These are phyloP conservation scores for Mortierella sp. DNA, from an alignment of 371 early-diverging fungal genomes.

Conservation along the genomic window DNA sequence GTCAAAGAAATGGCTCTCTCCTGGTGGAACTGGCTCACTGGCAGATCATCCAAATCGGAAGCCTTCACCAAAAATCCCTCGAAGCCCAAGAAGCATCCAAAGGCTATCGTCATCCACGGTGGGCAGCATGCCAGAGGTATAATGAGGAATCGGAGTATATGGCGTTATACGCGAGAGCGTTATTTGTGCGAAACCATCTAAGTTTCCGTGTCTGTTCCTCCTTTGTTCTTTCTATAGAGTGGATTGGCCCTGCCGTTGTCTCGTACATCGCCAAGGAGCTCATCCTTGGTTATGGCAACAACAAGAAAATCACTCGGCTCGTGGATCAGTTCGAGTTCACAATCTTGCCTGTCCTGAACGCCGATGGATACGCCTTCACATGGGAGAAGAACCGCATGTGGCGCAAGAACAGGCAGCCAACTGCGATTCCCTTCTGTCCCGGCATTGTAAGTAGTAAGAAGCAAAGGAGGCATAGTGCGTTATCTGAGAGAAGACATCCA, in stretches of 20 bases:
- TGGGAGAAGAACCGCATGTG: conserved; percentile 57
- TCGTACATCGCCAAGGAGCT: conserved; percentile 56
- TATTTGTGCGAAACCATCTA: not conserved
- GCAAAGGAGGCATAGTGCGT: not conserved
- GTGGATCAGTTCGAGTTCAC: conserved; percentile 55
- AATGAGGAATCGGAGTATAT: not conserved
- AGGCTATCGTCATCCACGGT: conserved; percentile 53
- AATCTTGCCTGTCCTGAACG: conserved; percentile 59
- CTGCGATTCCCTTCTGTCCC: conserved; percentile 46
- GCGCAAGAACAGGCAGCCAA: conserved; percentile 66
- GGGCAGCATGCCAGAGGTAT: conserved; percentile 58
- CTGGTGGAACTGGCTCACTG: conserved; percentile 38
- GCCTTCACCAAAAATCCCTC: conserved; percentile 25
- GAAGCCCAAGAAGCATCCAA: conserved; percentile 46
- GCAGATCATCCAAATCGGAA: not conserved
- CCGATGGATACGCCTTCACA: conserved; percentile 62
- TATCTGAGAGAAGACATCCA: too few species aligned
- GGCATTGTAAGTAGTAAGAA: conserved; percentile 52
- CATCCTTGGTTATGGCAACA: conserved; percentile 38
- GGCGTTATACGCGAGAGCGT: not conserved
- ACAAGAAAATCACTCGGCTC: conserved; percentile 45
- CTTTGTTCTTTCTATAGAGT: conserved; percentile 25
- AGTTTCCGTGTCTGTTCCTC: not conserved
- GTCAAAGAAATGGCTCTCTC: conserved; percentile 6
- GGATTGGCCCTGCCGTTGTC: conserved; percentile 54